A percentile compares a stretch with the other conserved stretches of the same genome.
Evolutionary conservation across 345 rosid genomes (phyloP).

Genomic region (Aquilaria sinensis): DNA sequence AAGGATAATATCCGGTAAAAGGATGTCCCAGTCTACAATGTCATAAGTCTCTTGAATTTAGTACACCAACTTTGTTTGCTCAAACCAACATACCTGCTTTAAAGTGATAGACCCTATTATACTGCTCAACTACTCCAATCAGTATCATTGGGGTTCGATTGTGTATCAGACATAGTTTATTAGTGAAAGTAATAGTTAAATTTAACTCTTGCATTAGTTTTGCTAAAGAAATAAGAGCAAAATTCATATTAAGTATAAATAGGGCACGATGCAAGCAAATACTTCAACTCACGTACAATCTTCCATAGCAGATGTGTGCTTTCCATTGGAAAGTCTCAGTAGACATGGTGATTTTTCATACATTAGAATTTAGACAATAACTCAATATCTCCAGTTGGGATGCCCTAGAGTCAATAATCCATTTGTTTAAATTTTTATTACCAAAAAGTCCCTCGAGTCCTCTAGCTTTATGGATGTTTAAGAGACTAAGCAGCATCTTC

Average conservation of each 20-base stretch:
- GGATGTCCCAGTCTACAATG: neutral
- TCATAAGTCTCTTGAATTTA: neutral
- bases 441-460: neutral
- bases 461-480: no score
- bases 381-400: neutral
- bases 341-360: neutral
- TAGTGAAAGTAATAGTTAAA: neutral
- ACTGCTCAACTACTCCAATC: neutral
- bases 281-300: neutral
- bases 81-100: neutral
- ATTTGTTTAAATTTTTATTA: neutral
- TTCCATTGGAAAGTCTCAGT: neutral
- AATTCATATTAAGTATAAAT: neutral
- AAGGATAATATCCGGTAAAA: neutral
- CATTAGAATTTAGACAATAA: neutral
- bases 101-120: neutral
- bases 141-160: neutral
- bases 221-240: neutral
- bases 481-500: no score
- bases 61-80: neutral
- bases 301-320: neutral
- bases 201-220: neutral
- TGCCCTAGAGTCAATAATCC: neutral
- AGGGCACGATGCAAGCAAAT: neutral
- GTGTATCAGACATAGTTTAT: neutral